A percentile compares a stretch with the other conserved stretches of the same genome.
Evolutionary conservation across 1,284 basidiomycete species (phyloP).

Genomic region (Ustilago vetiveriae): DNA sequence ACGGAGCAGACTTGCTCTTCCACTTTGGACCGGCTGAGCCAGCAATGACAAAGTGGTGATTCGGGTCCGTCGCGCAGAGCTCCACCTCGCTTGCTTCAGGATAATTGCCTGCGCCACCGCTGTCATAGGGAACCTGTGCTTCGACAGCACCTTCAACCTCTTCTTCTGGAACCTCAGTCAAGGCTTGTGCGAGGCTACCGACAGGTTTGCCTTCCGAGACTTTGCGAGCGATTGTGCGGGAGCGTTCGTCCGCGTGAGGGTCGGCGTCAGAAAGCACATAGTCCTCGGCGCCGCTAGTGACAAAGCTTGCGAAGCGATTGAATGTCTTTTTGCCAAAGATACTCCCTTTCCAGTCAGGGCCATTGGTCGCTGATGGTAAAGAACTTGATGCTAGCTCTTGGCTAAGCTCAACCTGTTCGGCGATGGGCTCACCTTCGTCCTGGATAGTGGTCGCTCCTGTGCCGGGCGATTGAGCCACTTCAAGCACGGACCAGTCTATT

Average conservation of each 20-base stretch:
- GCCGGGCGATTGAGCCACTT: constrained; percentile 1
- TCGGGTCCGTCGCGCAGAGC: constrained; percentile 14
- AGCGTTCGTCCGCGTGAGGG: constrained; percentile 25
- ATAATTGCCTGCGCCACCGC: no score
- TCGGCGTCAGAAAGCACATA: constrained; percentile 46
- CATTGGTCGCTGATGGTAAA: background rate
- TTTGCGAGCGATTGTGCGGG: constrained; percentile 28
- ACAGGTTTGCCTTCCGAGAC: constrained; percentile 24
- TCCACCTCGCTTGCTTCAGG: background rate
- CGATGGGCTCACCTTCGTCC: no score
- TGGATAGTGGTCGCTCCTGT: background rate
- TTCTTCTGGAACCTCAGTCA: constrained; percentile 21
- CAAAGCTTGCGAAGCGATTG: constrained; percentile 83
- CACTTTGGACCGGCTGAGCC: constrained; percentile 73
- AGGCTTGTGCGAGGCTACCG: background rate
- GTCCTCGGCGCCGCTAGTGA: constrained; percentile 83
- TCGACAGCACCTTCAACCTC: constrained; percentile 1
- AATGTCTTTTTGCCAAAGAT: constrained; percentile 78
- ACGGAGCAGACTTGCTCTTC: constrained; percentile 77
- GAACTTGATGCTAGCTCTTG: background rate
- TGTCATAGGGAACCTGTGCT: background rate
- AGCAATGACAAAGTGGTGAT: constrained; percentile 76
- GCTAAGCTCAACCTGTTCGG: no score
- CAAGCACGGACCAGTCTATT: constrained; percentile 24
- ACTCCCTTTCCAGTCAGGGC: constrained; percentile 36